Base-by-base conservation (phyloP, 371 early-diverging fungal genomes). In the Blakeslea trispora region DNA sequence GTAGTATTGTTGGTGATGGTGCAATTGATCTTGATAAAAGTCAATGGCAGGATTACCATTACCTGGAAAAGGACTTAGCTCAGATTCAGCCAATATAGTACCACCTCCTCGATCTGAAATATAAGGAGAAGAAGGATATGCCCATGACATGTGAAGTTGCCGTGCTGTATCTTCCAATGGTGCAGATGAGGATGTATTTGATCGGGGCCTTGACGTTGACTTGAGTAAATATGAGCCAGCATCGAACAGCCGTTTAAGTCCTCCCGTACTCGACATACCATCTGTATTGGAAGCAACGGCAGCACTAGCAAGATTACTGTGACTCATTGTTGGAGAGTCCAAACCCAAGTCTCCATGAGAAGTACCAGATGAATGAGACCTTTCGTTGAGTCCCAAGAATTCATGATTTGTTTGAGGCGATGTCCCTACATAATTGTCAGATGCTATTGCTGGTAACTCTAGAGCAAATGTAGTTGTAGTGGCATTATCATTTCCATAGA, bases 11-110 rank as follows among this genome's bases (percentile, higher is more conserved):
- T 14, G 45, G 49, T 41, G 45, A 45, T 42, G 57, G 28, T 55
- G 67, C 39, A 58, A 31, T 23, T 51, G 59, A 37, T 46, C 44
- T 45, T 60, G 55, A 42, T 50, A 46, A 41, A 48, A 39, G n/a
- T 56, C 56, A 11, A 11, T 32, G 10, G 8, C 9, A 11, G 43
- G 80, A 32, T 83, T 80, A 1, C 80, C 76, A 63, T 79, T 71
- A 41, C 72, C 80, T 1, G 75, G 77, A 57, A 81, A 89, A 4
- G 86, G 83, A 44, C 85, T 85, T 15, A 88, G 35, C 23, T 78
- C 69, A n/a, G 63, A 56, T 52, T 72, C 76, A 3, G 70, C 61
- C 3, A 72, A 54, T 1, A 73, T 63, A 13, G 68, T 71, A 18
- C 75, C 79, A 34, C 77, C 77, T 19, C 77, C 77, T 19, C 68